Conservation (phyloP, 2,329 filamentous ascomycete species). For the Pestalotiopsis sp. region DNA sequence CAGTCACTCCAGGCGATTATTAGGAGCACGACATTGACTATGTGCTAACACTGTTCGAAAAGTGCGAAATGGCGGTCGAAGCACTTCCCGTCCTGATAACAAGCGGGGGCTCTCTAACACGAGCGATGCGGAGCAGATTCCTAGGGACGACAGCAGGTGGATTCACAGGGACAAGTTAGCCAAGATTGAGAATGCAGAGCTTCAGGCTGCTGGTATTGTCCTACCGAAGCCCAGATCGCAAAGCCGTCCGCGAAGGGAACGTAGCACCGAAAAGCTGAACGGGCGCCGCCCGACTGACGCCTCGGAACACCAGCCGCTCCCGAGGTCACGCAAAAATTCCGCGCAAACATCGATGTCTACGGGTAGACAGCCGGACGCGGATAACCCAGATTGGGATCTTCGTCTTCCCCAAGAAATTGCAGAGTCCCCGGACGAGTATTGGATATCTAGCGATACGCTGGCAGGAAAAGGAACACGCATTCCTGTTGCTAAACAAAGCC, state of each 20-base stretch:
- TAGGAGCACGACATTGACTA: background rate
- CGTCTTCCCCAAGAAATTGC: slow-evolving; percentile 79
- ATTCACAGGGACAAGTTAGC: slow-evolving; percentile 85
- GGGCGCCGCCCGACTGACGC: slow-evolving; percentile 35
- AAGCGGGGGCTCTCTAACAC: slow-evolving; percentile 33
- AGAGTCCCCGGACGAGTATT: slow-evolving; percentile 57
- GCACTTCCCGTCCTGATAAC: slow-evolving; percentile 22
- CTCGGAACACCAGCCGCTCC: slow-evolving; percentile 28
- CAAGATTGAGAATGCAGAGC: slow-evolving; percentile 77
- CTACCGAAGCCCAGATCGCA: slow-evolving; percentile 57
- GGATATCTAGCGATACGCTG: slow-evolving; percentile 47
- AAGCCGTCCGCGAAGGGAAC: slow-evolving; percentile 50
- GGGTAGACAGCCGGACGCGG: slow-evolving; percentile 42
- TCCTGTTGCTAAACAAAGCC: slow-evolving; percentile 80
- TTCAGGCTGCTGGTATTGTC: slow-evolving; percentile 76
- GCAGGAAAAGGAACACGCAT: slow-evolving; percentile 74
- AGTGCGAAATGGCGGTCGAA: slow-evolving; percentile 23
- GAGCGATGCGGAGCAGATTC: slow-evolving; percentile 27
- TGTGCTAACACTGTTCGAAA: slow-evolving; percentile 24
- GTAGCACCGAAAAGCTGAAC: slow-evolving; percentile 39
- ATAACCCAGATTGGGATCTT: slow-evolving; percentile 67
- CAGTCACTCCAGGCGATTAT: background rate
- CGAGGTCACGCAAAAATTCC: slow-evolving; percentile 51
- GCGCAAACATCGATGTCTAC: slow-evolving; percentile 29
- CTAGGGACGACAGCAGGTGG: slow-evolving; percentile 72